These are phyloP conservation scores for Dalechampia spathulata DNA, from an alignment of 441 rosid genomes.

Conservation along the genomic window DNA sequence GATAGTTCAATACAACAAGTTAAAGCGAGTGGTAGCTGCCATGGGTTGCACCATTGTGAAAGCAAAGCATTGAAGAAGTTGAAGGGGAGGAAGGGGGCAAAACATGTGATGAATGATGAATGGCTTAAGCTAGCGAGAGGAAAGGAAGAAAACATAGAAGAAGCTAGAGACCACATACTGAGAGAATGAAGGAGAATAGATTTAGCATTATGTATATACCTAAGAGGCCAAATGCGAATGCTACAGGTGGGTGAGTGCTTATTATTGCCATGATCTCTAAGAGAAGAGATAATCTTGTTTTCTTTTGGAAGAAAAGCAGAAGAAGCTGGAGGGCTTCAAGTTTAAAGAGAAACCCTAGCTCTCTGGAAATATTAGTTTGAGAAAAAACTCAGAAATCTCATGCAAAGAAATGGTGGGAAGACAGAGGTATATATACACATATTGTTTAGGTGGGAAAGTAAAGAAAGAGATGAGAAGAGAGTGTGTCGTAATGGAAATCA, in stretches of 20 bases:
- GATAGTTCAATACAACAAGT: background rate
- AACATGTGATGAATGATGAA: too few relatives aligned
- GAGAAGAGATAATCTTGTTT: background rate
- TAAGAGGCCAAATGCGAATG: slow-evolving; percentile 52
- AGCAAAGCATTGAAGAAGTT: background rate
- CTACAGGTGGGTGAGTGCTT: slow-evolving; percentile 24
- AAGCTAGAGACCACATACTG: too few relatives aligned
- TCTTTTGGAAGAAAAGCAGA: too few relatives aligned
- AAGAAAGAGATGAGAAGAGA: background rate
- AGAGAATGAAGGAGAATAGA: too few relatives aligned
- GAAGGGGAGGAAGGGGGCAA: too few relatives aligned
- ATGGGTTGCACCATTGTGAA: too few relatives aligned
- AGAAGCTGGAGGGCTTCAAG: slow-evolving; percentile 17
- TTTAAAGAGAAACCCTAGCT: slow-evolving; percentile 30
- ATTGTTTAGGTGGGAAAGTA: background rate
- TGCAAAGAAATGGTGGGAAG: background rate
- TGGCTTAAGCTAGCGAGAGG: too few relatives aligned
- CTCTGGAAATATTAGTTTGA: background rate
- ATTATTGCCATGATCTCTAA: slow-evolving; percentile 27
- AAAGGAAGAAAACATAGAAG: too few relatives aligned
- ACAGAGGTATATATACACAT: background rate
- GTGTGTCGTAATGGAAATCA: slow-evolving; percentile 24
- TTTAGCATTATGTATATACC: slow-evolving; percentile 32
- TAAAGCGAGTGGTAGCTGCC: background rate
- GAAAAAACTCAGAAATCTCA: background rate